Conservation (phyloP, 2,329 filamentous ascomycete genomes). For the Arthrinium phaeospermum region DNA sequence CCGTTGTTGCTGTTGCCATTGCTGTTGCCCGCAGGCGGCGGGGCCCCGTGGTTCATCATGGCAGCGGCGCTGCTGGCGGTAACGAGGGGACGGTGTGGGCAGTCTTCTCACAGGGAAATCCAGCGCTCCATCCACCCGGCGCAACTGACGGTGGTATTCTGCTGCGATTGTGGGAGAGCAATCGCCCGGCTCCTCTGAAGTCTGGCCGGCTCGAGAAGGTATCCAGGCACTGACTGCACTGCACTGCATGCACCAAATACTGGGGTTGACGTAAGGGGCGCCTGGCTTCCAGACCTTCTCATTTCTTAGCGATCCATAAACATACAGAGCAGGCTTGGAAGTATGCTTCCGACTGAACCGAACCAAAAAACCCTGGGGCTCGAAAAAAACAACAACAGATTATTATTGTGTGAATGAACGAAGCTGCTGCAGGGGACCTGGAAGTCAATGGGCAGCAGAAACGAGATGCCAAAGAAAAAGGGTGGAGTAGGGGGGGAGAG, state of each 20-base stretch:
- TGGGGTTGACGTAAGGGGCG: slow-evolving; percentile 13
- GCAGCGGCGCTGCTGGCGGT: slow-evolving; percentile 1
- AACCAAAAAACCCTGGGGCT: neutral
- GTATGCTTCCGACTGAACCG: slow-evolving; percentile 3
- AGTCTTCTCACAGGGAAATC: neutral
- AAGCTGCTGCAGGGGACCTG: slow-evolving; percentile 12
- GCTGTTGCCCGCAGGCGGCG: slow-evolving; percentile 32
- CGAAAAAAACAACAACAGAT: neutral
- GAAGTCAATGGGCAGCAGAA: slow-evolving; percentile 15
- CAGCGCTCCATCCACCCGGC: neutral
- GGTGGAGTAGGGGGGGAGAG: slow-evolving; percentile 1
- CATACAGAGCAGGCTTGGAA: neutral
- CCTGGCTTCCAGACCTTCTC: slow-evolving; percentile 9
- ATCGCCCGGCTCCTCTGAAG: neutral
- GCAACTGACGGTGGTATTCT: neutral
- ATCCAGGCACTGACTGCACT: neutral
- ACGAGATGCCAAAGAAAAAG: slow-evolving; percentile 9
- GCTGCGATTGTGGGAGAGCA: neutral
- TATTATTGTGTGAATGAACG: neutral
- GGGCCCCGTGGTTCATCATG: slow-evolving; percentile 27
- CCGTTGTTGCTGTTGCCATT: neutral
- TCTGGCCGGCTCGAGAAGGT: neutral
- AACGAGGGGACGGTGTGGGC: neutral
- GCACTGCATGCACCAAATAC: slow-evolving; percentile 9
- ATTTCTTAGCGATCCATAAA: neutral